phyloP scores from a whole-genome alignment of 495 filamentous ascomycete genomes.

The Halenospora varia region DNA sequence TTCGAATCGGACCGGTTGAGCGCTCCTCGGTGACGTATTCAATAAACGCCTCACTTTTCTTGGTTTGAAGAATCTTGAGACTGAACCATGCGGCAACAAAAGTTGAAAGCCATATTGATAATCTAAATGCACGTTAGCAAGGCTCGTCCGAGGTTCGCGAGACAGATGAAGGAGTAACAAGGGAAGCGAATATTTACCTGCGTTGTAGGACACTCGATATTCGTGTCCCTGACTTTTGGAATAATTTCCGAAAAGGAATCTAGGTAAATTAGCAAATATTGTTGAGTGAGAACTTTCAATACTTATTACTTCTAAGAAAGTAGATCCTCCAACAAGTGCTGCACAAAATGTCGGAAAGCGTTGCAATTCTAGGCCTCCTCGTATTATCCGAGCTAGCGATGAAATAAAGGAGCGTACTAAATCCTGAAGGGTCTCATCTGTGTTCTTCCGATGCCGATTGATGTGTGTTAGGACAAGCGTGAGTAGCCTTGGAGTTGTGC shows the following conservation, averaged over 20 bases:
- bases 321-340: slow-evolving; percentile 69
- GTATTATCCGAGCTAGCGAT: slow-evolving; percentile 39
- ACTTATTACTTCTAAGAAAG: slow-evolving; percentile 55
- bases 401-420: slow-evolving; percentile 28
- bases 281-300: background rate
- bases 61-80: slow-evolving; percentile 42
- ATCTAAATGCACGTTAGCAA: slow-evolving; percentile 13
- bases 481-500: slow-evolving; percentile 61
- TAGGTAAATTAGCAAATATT: slow-evolving; percentile 10
- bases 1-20: slow-evolving; percentile 21
- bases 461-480: slow-evolving; percentile 48
- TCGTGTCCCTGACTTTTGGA: slow-evolving; percentile 21
- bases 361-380: slow-evolving; percentile 44
- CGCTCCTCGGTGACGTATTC: slow-evolving; percentile 25
- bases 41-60: slow-evolving; percentile 37
- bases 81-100: slow-evolving; percentile 49
- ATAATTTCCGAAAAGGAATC: slow-evolving; percentile 27
- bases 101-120: slow-evolving; percentile 41
- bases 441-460: slow-evolving; percentile 42
- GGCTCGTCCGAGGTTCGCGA: background rate
- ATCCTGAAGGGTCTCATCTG: slow-evolving; percentile 30
- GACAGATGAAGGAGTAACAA: background rate
- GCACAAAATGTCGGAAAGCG: slow-evolving; percentile 84
- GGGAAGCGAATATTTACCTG: slow-evolving; percentile 25
- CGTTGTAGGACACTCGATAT: slow-evolving; percentile 27